Conservation (phyloP, 257 asterid species). For the Capsicum rhomboideum region DNA sequence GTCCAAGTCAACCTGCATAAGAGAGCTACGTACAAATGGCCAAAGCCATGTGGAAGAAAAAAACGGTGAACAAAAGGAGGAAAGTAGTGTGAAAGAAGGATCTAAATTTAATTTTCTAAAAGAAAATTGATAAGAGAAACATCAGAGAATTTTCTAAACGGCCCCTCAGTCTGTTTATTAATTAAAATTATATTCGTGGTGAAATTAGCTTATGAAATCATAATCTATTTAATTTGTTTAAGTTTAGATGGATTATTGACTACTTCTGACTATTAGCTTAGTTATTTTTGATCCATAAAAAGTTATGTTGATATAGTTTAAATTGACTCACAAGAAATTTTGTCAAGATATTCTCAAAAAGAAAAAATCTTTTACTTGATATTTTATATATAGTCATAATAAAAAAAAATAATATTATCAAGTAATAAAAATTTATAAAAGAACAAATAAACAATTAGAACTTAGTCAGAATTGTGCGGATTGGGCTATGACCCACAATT, state of each 20-base stretch:
- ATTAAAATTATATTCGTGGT: neutral
- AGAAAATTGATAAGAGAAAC: neutral
- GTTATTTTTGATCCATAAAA: neutral
- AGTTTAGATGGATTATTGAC: rapidly evolving
- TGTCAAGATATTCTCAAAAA: neutral
- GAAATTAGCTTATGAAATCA: neutral
- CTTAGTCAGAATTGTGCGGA: no score
- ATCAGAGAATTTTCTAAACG: neutral
- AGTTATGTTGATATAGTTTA: neutral
- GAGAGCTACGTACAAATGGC: neutral
- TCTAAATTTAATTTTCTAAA: neutral
- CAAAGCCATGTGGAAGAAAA: neutral
- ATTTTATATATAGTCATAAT: neutral
- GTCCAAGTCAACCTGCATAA: neutral
- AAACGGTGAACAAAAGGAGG: neutral
- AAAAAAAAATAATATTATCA: no score
- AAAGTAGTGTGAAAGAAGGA: neutral
- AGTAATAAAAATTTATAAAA: neutral
- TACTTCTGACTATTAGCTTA: neutral
- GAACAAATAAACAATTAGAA: neutral
- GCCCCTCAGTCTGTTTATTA: no score
- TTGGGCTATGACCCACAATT: no score
- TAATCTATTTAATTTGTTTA: neutral
- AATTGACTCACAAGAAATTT: neutral
- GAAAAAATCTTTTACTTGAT: neutral